A percentile compares a stretch with the other conserved stretches of the same genome.
phyloP scores from a whole-genome alignment of 257 asterid genomes.

The Solanum bukasovii region DNA sequence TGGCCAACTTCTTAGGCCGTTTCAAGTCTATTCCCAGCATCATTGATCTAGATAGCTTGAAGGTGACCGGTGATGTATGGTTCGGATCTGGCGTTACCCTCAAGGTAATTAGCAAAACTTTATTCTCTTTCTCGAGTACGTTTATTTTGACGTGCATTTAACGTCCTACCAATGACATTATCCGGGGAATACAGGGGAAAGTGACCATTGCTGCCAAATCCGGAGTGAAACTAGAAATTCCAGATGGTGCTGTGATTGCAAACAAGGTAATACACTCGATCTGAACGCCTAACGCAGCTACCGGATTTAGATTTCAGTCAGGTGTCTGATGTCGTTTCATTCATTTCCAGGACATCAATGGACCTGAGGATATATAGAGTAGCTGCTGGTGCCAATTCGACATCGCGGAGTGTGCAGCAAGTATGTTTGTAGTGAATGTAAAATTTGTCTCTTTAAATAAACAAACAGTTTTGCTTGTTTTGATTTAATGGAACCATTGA shows the following conservation, averaged over 20 bases:
- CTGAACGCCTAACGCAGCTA: background rate
- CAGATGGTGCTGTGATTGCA: constrained; percentile 63
- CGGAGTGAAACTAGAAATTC: constrained; percentile 69
- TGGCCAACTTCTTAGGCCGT: constrained; percentile 67
- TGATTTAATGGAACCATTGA: background rate
- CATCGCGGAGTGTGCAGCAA: background rate
- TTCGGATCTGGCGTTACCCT: constrained; percentile 67
- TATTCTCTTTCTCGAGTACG: background rate
- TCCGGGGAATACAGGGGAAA: constrained; percentile 44
- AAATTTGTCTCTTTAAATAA: background rate
- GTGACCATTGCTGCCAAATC: constrained; percentile 69
- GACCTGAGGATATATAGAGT: background rate
- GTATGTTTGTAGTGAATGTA: background rate
- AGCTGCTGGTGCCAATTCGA: background rate
- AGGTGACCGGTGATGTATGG: constrained; percentile 89
- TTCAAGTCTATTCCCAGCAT: constrained; percentile 97
- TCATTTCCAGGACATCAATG: background rate
- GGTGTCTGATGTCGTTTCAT: background rate
- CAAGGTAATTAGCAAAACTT: constrained; percentile 37
- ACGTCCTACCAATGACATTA: background rate
- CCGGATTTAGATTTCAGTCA: background rate
- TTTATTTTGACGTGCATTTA: background rate
- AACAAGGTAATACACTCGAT: constrained; percentile 44
- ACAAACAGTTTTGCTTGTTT: background rate
- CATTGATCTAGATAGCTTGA: constrained; percentile 74